A percentile compares a stretch with the other conserved stretches of the same genome.
These are phyloP conservation scores for Elsinoe necatrix DNA, from an alignment of 2,329 filamentous ascomycete species.

Conservation along the genomic window DNA sequence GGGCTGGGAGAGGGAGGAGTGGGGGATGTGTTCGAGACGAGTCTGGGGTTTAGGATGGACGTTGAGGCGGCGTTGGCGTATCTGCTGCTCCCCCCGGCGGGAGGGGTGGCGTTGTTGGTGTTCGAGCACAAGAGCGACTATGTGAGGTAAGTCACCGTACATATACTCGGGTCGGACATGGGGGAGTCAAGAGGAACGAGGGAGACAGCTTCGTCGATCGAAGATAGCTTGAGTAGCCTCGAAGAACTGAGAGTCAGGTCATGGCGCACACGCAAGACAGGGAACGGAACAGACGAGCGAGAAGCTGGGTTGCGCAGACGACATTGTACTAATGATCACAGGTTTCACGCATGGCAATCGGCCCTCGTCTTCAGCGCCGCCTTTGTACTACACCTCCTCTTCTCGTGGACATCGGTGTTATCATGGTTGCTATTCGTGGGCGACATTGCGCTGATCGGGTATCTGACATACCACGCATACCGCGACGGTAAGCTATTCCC, in stretches of 20 bases:
- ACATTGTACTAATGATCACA: slow-evolving; percentile 29
- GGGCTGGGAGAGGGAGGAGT: slow-evolving; percentile 53
- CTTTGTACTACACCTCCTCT: slow-evolving; percentile 72
- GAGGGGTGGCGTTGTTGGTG: slow-evolving; percentile 74
- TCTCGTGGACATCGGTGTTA: slow-evolving; percentile 75
- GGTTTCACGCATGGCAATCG: slow-evolving; percentile 90
- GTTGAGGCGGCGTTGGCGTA: slow-evolving; percentile 90
- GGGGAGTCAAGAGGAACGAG: no score
- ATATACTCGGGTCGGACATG: no score
- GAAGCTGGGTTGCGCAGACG: no score
- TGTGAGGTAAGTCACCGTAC: slow-evolving; percentile 59
- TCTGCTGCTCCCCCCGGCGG: slow-evolving; percentile 71
- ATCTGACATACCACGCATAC: slow-evolving; percentile 71
- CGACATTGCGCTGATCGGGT: slow-evolving; percentile 68
- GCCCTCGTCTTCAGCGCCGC: slow-evolving; percentile 31
- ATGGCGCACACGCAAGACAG: no score
- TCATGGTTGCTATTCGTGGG: slow-evolving; percentile 73
- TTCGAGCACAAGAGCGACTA: slow-evolving; percentile 94
- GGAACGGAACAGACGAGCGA: no score
- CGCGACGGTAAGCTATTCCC: slow-evolving; percentile 58
- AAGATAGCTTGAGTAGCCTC: no score
- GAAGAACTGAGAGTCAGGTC: no score
- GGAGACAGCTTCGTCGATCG: no score
- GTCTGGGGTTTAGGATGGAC: slow-evolving; percentile 74
- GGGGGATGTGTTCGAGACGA: slow-evolving; percentile 76